Evolutionary conservation across 129 eudicot genomes (phyloP).

Genomic region (Escallonia rubra): DNA sequence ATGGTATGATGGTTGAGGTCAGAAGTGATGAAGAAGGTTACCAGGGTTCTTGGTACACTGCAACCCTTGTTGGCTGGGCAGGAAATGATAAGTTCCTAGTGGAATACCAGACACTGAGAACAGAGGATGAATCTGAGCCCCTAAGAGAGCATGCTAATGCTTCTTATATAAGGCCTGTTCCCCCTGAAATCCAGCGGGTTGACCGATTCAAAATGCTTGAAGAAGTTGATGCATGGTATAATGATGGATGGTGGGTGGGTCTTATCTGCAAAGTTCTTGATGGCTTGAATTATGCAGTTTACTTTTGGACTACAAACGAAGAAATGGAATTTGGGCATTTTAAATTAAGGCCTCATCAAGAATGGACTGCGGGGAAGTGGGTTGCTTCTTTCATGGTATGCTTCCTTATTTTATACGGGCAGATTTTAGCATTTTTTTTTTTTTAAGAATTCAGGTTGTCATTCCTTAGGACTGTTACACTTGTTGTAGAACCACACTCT

Average conservation of each 20-base stretch:
- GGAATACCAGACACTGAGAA: constrained; percentile 49
- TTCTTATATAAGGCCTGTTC: constrained; percentile 40
- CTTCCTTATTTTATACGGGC: background rate
- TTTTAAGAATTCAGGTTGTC: background rate
- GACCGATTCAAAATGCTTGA: constrained; percentile 41
- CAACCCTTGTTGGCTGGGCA: constrained; percentile 29
- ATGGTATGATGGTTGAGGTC: constrained; percentile 46
- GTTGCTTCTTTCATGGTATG: constrained; percentile 37
- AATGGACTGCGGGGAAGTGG: constrained; percentile 58
- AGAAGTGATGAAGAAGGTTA: constrained; percentile 60
- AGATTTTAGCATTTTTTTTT: background rate
- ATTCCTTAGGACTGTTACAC: too few species aligned
- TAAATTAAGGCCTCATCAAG: constrained; percentile 64
- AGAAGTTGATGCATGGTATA: constrained; percentile 69
- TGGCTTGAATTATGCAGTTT: constrained; percentile 42
- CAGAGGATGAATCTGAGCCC: constrained; percentile 40
- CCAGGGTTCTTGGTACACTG: constrained; percentile 59
- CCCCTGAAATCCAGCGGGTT: constrained; percentile 38
- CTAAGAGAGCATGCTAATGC: constrained; percentile 44
- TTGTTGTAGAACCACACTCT: background rate
- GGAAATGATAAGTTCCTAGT: constrained; percentile 35
- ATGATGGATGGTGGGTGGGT: constrained; percentile 87
- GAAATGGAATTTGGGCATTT: constrained; percentile 41
- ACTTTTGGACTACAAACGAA: constrained; percentile 47
- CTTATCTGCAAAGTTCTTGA: constrained; percentile 30